Evolutionary conservation across 768 basidiomycete species (phyloP), one percentile per base, ranked within the genome.

Genomic region (Chalciporus chontae): DNA sequence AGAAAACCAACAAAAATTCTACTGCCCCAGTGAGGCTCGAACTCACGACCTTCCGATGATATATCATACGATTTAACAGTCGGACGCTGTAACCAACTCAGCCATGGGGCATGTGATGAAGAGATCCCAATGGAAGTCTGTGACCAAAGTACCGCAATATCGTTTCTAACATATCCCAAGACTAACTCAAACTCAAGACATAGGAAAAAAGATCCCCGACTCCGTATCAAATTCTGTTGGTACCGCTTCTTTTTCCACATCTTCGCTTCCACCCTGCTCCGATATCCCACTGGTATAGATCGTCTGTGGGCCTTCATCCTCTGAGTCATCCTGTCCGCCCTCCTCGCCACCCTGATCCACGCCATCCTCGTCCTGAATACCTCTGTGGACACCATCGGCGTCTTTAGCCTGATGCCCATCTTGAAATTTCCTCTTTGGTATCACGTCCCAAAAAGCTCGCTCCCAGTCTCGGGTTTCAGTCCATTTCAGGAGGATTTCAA

Each of bases 401-500:
- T 43, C 46, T 43, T 56, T 55, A n/a, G 43, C 48, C 32, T 45
- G 57, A 8, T 43, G 55, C 3, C 34, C 50, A 40, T 71, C 63
- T 40, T 82, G 77, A 58, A 95, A 92, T 69, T 99, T 99, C 47
- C 96, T 78, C 61, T 84, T 86, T 0, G 96, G 96, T 47, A 99
- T 89, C 44, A 95, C 90, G n/a, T 80, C 75, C 62, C 88, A 81
- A 45, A 99, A 78, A 0, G 96, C 90, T 48, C 81, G 68, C 62
- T 88, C 83, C 96, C 96, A 99, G 58, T 87, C 77, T 53, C 80
- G 77, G 13, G 78, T 83, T 62, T 91, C 88, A n/a, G 87, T 79
- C 89, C 92, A 98, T 57, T 85, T 82, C 17, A 94, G 68, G 48
- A 99, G 74, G 56, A 98, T 96, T 67, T 95, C 92, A 63, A 94